A percentile compares a stretch with the other conserved stretches of the same genome.
These are phyloP conservation scores for Geranium rotundifolium DNA, from an alignment of 345 rosid species.

Conservation along the genomic window DNA sequence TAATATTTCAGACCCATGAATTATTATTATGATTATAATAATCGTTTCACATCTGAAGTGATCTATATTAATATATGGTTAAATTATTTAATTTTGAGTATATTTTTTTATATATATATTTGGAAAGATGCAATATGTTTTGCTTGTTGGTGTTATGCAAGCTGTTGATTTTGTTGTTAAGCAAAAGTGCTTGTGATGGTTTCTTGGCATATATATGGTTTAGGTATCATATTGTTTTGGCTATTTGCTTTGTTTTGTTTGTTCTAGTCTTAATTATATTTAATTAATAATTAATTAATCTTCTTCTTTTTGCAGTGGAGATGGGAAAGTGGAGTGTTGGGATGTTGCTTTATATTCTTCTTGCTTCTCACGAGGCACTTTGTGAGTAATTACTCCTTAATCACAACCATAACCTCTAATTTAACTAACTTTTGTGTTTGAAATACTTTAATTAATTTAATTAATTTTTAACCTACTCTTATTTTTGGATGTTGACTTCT, in stretches of 20 bases:
- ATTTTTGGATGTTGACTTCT: neutral
- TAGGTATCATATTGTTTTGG: neutral
- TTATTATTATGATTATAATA: no score
- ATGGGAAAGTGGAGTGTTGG: conserved; percentile 83
- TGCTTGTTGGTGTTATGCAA: no score
- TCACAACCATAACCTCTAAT: no score
- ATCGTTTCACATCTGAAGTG: no score
- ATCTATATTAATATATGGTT: no score
- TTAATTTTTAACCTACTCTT: no score
- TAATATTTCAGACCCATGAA: no score
- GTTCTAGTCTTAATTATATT: neutral
- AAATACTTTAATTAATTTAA: neutral
- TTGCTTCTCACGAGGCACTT: conserved; percentile 54
- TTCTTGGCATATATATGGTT: neutral
- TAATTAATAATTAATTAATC: neutral
- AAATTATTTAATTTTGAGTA: no score
- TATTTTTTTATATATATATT: neutral
- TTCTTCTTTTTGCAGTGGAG: conserved; percentile 55
- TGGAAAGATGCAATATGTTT: neutral
- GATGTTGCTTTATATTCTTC: conserved; percentile 67
- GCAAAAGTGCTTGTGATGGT: neutral
- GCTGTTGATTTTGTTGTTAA: neutral
- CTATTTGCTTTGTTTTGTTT: neutral
- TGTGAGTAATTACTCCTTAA: conserved; percentile 30
- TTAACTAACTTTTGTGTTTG: neutral